A percentile compares a stretch with the other conserved stretches of the same genome.
Conservation (phyloP, 106 monocot species). For the Triglochin maritima region DNA sequence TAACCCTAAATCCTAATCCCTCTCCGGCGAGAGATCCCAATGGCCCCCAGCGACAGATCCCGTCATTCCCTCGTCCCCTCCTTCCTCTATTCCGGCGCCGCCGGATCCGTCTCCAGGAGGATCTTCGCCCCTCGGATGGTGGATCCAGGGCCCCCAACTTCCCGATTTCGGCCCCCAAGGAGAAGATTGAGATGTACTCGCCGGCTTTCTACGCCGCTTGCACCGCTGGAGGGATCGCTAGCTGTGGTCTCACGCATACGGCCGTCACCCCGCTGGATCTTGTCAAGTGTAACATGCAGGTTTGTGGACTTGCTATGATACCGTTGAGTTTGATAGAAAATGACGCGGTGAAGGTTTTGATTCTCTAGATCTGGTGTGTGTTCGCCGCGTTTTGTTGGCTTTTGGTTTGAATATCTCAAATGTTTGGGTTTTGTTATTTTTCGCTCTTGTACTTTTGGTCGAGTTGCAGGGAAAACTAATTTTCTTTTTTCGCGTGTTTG, state of each 20-base stretch:
- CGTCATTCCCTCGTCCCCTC: slow-evolving; percentile 39
- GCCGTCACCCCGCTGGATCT: slow-evolving; percentile 67
- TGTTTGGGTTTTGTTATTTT: too few relatives aligned
- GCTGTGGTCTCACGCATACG: slow-evolving; percentile 68
- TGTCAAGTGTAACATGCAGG: slow-evolving; percentile 83
- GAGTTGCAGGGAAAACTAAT: too few relatives aligned
- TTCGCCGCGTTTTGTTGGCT: too few relatives aligned
- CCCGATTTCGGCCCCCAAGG: slow-evolving; percentile 39
- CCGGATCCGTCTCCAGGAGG: not conserved
- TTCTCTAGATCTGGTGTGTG: too few relatives aligned
- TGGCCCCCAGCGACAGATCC: slow-evolving; percentile 26
- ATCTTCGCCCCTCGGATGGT: not conserved
- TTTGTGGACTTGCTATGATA: not conserved
- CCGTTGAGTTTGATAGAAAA: not conserved
- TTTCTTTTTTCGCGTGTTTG: too few relatives aligned
- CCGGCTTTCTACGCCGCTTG: slow-evolving; percentile 64
- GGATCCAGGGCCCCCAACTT: slow-evolving; percentile 10
- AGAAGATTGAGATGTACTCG: slow-evolving; percentile 67
- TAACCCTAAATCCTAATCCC: not conserved
- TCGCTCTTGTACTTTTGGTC: too few relatives aligned
- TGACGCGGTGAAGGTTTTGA: too few relatives aligned
- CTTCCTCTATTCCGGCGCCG: slow-evolving; percentile 44
- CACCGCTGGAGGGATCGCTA: slow-evolving; percentile 55
- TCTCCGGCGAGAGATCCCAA: not conserved
- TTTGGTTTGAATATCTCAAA: too few relatives aligned